phyloP scores from a whole-genome alignment of 148 eudicot species.

The Cornus suecica region DNA sequence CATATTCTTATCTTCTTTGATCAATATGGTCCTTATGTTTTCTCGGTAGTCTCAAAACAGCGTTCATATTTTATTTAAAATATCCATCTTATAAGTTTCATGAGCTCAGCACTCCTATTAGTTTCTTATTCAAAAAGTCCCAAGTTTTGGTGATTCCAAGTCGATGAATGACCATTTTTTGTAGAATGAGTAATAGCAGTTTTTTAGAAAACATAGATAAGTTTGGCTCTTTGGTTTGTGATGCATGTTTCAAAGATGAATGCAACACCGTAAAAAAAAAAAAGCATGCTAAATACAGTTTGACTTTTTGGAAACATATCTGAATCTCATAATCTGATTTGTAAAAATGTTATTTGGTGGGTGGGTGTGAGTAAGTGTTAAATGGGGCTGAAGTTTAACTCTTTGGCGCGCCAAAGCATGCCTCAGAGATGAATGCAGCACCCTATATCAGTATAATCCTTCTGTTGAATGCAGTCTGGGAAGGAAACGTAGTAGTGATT shows the following conservation, averaged over 20 bases:
- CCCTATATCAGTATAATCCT: slow-evolving; percentile 11
- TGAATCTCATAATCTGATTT: background rate
- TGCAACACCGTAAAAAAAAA: slow-evolving; percentile 15
- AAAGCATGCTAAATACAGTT: slow-evolving; percentile 13
- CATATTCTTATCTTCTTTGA: background rate
- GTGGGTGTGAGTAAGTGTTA: too few species aligned
- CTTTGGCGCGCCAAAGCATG: slow-evolving; percentile 19
- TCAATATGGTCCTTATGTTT: background rate
- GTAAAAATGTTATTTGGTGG: too few species aligned
- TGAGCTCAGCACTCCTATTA: background rate
- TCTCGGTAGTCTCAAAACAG: background rate
- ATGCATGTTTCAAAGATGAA: slow-evolving; percentile 28
- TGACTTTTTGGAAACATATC: slow-evolving; percentile 1
- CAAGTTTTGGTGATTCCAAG: background rate
- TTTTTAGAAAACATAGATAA: background rate
- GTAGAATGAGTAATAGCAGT: background rate
- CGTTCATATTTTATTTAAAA: background rate
- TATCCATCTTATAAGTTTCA: background rate
- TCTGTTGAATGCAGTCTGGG: slow-evolving; percentile 19
- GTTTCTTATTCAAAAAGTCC: background rate
- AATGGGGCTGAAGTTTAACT: slow-evolving; percentile 26
- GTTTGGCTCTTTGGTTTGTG: slow-evolving; percentile 26
- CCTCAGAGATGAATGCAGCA: slow-evolving; percentile 33
- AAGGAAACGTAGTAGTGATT: slow-evolving; percentile 6
- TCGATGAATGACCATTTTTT: background rate